Percentiles rank a stretch among this genome's conserved stretches.
These are phyloP conservation scores for Tritrichomonas foetus DNA, from an alignment of 208 protist species.

Conservation along the genomic window DNA sequence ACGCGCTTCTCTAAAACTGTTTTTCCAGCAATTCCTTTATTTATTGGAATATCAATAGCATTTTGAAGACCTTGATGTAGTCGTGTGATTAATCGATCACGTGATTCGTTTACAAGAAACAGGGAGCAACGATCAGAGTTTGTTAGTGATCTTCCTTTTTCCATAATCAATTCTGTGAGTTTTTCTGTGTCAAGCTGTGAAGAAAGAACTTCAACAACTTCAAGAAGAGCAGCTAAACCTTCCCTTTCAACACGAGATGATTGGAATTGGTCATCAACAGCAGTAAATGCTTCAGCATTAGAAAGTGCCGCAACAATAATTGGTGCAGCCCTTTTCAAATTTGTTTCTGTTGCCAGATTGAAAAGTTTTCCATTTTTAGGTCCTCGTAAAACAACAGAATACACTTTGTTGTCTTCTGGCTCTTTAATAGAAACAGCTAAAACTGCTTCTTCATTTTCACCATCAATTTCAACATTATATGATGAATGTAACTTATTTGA, in stretches of 20 bases:
- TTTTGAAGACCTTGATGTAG: neutral
- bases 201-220: neutral
- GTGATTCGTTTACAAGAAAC: neutral
- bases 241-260: neutral
- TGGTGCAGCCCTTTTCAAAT: neutral
- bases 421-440: neutral
- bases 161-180: neutral
- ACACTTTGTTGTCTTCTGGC: neutral
- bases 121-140: neutral
- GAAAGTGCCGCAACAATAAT: neutral
- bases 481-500: neutral
- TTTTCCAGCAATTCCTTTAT: constrained; percentile 49
- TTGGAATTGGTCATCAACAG: neutral
- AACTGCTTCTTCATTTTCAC: neutral
- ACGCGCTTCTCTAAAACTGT: constrained; percentile 43
- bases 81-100: neutral
- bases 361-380: neutral
- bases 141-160: neutral
- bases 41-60: constrained; percentile 43
- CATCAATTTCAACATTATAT: neutral
- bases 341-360: neutral
- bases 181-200: neutral
- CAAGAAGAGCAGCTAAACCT: no score
- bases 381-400: neutral
- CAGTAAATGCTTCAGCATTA: neutral